These are phyloP conservation scores for Magnaporthales sp. DNA, from an alignment of 2,329 filamentous ascomycete species.

Conservation along the genomic window DNA sequence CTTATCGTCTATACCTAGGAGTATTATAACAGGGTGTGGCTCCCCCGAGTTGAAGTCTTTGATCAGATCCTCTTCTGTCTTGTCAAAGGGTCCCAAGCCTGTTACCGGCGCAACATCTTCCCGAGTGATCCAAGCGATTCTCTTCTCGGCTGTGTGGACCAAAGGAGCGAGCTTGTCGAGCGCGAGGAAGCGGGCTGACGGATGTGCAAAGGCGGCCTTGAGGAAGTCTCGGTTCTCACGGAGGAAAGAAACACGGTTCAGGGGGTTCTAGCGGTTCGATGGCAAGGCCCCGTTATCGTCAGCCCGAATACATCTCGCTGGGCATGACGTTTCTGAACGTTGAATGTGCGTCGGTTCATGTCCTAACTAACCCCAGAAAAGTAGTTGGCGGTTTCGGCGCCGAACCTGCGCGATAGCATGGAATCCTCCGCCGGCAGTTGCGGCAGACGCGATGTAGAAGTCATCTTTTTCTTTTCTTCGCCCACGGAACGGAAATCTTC, in stretches of 20 bases:
- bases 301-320: not conserved
- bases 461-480: not conserved
- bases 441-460: constrained; percentile 22
- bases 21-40: constrained; percentile 64
- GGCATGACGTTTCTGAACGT: not conserved
- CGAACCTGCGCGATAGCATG: constrained; percentile 70
- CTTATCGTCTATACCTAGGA: constrained; percentile 73
- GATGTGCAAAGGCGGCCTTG: constrained; percentile 54
- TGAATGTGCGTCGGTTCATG: not conserved
- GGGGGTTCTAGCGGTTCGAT: constrained; percentile 25
- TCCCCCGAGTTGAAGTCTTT: constrained; percentile 64
- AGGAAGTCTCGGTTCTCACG: constrained; percentile 65
- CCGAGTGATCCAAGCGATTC: constrained; percentile 60
- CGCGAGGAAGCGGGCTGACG: constrained; percentile 63
- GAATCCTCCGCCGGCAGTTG: constrained; percentile 42
- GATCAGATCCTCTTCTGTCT: constrained; percentile 64
- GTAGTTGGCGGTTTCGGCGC: constrained; percentile 75
- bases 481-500: not conserved
- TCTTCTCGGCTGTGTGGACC: constrained; percentile 34
- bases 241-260: constrained; percentile 75
- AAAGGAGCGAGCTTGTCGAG: constrained; percentile 74
- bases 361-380: constrained; percentile 55
- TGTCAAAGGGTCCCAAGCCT: constrained; percentile 60
- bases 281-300: not conserved
- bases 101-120: constrained; percentile 63